These are phyloP conservation scores for Aspergillus novoparasiticus DNA, from an alignment of 2,329 filamentous ascomycete species.

Conservation along the genomic window DNA sequence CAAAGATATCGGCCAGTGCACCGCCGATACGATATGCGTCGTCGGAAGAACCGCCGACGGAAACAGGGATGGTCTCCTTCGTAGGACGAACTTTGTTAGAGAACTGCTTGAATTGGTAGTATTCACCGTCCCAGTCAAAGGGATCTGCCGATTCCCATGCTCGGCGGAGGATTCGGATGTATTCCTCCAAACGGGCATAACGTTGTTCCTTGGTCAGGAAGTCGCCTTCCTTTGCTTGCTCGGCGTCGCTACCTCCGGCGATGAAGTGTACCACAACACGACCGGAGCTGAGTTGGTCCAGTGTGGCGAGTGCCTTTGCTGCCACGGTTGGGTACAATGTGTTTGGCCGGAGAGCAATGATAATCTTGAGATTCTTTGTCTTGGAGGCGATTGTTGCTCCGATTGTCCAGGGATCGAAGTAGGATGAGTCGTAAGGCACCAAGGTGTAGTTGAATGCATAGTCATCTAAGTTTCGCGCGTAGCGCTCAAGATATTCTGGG, in stretches of 20 bases:
- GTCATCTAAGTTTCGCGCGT: constrained; percentile 61
- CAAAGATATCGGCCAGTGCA: constrained; percentile 62
- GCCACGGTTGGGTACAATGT: constrained; percentile 65
- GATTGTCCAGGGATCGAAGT: constrained; percentile 60
- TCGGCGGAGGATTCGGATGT: constrained; percentile 62
- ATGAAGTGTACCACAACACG: constrained; percentile 66
- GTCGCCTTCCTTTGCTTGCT: constrained; percentile 64
- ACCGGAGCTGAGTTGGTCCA: constrained; percentile 61
- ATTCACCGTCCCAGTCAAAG: constrained; percentile 64
- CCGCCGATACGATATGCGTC: constrained; percentile 64
- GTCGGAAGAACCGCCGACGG: constrained; percentile 61
- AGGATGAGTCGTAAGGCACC: constrained; percentile 60
- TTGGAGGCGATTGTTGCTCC: constrained; percentile 60
- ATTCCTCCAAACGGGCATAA: constrained; percentile 62
- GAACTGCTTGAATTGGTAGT: constrained; percentile 63
- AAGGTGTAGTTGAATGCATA: constrained; percentile 65
- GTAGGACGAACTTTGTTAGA: constrained; percentile 57
- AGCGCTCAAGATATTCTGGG: constrained; percentile 58
- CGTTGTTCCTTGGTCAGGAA: constrained; percentile 61
- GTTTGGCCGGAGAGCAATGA: constrained; percentile 65
- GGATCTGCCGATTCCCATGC: constrained; percentile 60
- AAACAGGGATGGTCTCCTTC: constrained; percentile 59
- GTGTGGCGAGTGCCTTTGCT: constrained; percentile 62
- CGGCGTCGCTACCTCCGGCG: constrained; percentile 61
- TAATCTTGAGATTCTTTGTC: constrained; percentile 63